Conservation (phyloP, 176 grass and related monocot species). For the Hyparrhenia diplandra region DNA sequence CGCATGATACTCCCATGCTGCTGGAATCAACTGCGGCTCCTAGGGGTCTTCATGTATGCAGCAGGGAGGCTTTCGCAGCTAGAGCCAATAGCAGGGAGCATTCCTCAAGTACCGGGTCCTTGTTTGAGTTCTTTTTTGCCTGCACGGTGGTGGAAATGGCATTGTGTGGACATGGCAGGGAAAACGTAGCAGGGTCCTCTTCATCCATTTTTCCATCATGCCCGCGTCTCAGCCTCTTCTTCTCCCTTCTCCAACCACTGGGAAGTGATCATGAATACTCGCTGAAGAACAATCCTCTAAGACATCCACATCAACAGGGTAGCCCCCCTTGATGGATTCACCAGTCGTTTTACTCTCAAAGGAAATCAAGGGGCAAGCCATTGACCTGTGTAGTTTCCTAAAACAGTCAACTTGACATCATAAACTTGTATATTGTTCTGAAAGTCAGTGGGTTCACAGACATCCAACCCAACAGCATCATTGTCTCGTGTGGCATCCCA, state of each 20-base stretch:
- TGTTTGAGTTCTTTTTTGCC: neutral
- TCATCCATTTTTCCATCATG: neutral
- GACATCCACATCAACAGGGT: slow-evolving; percentile 62
- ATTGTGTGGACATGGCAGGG: neutral
- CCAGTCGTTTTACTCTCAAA: slow-evolving; percentile 77
- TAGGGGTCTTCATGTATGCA: too few species aligned
- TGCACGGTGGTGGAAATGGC: neutral
- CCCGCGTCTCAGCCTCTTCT: neutral
- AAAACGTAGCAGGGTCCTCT: neutral
- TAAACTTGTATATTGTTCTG: slow-evolving; percentile 38
- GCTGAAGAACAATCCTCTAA: slow-evolving; percentile 48
- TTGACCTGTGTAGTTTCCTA: slow-evolving; percentile 59
- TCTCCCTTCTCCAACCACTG: neutral
- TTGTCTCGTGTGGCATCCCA: slow-evolving; percentile 20
- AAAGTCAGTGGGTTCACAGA: slow-evolving; percentile 23
- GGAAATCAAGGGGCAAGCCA: slow-evolving; percentile 62
- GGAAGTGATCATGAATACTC: slow-evolving; percentile 26
- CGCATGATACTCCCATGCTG: neutral
- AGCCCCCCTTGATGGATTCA: slow-evolving; percentile 68
- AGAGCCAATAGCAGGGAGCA: neutral
- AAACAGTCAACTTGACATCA: slow-evolving; percentile 65
- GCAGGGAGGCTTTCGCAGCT: slow-evolving; percentile 13
- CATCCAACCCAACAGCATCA: slow-evolving; percentile 36
- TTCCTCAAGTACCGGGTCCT: neutral
- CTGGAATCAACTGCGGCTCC: neutral